Conservation (phyloP, 2,329 filamentous ascomycete genomes). For the Fusarium palustre region DNA sequence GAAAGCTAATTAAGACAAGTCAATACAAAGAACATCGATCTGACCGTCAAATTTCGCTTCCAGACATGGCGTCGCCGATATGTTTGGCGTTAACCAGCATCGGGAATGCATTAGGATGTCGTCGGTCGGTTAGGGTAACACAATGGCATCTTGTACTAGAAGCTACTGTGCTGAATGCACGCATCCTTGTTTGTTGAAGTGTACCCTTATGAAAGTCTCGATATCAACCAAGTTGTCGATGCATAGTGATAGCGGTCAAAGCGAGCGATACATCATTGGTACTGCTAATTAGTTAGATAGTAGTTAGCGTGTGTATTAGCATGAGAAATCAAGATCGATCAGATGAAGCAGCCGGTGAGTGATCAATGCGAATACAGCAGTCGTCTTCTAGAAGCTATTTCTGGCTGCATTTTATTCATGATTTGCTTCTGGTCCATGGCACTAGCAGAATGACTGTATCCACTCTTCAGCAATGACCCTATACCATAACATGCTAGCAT, state of each 20-base stretch:
- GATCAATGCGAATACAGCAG: neutral
- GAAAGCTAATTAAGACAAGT: neutral
- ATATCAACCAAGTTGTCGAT: neutral
- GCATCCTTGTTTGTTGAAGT: too few species aligned
- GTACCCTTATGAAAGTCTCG: neutral
- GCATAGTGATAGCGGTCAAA: neutral
- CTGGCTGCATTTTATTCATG: neutral
- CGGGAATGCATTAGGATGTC: too few species aligned
- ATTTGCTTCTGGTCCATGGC: neutral
- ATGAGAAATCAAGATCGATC: conserved; percentile 12
- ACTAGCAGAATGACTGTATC: neutral
- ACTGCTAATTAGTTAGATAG: neutral
- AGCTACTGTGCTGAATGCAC: too few species aligned
- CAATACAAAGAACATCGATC: neutral
- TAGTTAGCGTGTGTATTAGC: neutral
- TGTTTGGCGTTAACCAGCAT: neutral
- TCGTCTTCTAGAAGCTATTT: neutral
- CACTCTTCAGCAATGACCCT: conserved; percentile 8
- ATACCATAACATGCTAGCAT: conserved; percentile 12
- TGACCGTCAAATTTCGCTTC: neutral
- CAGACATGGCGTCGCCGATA: neutral
- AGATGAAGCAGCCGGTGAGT: neutral
- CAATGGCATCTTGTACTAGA: too few species aligned
- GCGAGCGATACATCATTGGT: neutral
- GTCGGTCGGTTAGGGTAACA: too few species aligned